Evolutionary conservation across 768 basidiomycete genomes (phyloP), one percentile per base, ranked within the genome.

Genomic region (Tricholoma matsutake): DNA sequence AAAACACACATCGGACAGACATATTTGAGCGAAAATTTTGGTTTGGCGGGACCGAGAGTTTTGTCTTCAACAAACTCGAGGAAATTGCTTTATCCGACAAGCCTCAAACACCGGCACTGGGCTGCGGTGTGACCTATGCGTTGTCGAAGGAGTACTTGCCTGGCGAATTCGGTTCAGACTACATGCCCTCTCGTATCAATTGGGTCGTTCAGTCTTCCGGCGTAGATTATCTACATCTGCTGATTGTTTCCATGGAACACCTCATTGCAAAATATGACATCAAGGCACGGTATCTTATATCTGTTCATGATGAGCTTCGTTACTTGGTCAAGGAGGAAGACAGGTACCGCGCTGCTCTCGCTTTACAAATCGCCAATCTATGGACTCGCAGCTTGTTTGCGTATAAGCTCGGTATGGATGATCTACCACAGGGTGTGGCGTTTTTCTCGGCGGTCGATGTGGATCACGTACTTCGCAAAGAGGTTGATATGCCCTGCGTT

Each of bases 191-290:
- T 6, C 86, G 97, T 45, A 96, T 98, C 77, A 99, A 99, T 70
- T 98, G 97, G 97, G 97, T 96, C 54, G 97, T 98, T 6, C 97
- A 98, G 69, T 98, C 96, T 3, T 97, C 95, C 0, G 97, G 96
- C 3, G 96, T 98, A 45, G 97, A 98, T 73, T 98, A 99, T 70
- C 87, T 98, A 8, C 97, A 99, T 69, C 86, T 99, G 39, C 84
- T 98, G 61, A 94, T 99, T 68, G 93, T 96, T 52, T 85, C 94
- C 5, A 98, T 98, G 96, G 86, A 94, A 62, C 82, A 96, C 71
- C 84, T 99, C 37, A 86, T 89, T 59, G 72, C 75, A 49, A 87
- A 85, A 57, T 98, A 96, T 76, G 75, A 83, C 65, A 97, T 98
- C 68, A 69, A 89, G 10, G 96, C 96, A 1, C 85, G 97, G 6